Conservation (phyloP, 306 rosid species). For the Medicago truncatula region DNA sequence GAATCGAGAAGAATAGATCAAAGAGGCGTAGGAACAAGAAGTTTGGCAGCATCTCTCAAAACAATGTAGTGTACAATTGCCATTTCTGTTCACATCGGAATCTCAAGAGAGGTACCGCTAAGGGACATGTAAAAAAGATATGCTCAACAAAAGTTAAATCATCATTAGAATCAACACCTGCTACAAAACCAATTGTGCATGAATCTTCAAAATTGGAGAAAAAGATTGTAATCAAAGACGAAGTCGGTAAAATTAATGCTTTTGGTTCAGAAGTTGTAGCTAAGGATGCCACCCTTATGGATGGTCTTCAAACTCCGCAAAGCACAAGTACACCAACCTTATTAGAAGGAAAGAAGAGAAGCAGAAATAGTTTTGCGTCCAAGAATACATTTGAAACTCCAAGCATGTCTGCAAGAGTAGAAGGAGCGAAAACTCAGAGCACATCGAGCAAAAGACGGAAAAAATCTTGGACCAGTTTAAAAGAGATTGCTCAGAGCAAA, state of each 20-base stretch:
- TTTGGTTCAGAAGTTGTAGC: conserved; percentile 28
- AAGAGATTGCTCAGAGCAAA: conserved; percentile 61
- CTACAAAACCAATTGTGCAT: conserved; percentile 5
- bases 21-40: conserved; percentile 51
- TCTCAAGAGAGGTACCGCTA: conserved; percentile 67
- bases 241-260: conserved; percentile 33
- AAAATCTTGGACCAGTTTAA: conserved; percentile 83
- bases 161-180: conserved; percentile 38
- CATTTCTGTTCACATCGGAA: conserved; percentile 68
- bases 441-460: conserved; percentile 56
- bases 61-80: conserved; percentile 67
- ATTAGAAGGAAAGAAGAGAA: conserved; percentile 57
- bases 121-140: conserved; percentile 63
- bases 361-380: conserved; percentile 43
- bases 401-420: conserved; percentile 32
- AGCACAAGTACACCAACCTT: conserved; percentile 25
- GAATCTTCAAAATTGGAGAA: conserved; percentile 42
- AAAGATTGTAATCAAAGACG: conserved; percentile 25
- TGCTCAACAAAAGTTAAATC: conserved; percentile 51
- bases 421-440: conserved; percentile 47
- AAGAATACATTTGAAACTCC: conserved; percentile 50
- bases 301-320: conserved; percentile 46
- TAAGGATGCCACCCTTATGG: conserved; percentile 7
- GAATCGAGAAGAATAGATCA: conserved; percentile 63
- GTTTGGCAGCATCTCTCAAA: conserved; percentile 48